phyloP scores from a whole-genome alignment of 495 filamentous ascomycete species.

The Penicillium steckii region DNA sequence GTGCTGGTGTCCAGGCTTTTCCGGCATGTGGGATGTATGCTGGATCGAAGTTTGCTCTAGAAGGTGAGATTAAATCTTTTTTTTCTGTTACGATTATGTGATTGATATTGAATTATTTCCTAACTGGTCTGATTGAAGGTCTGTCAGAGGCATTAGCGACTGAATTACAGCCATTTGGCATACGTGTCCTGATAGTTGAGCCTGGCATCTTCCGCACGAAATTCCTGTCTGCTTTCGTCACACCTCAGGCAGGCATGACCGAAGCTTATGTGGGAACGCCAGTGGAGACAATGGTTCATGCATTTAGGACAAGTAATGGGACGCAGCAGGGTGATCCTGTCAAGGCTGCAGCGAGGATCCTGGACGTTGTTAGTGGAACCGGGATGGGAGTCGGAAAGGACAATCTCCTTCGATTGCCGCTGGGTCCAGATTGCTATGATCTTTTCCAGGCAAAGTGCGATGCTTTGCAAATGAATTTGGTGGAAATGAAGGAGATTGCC shows the following conservation, averaged over 20 bases:
- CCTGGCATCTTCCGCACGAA: slow-evolving; percentile 39
- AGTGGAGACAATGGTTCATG: slow-evolving; percentile 10
- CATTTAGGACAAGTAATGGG: slow-evolving; percentile 10
- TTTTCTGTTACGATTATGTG: background rate
- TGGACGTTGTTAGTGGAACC: slow-evolving; percentile 15
- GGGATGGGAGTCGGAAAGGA: slow-evolving; percentile 16
- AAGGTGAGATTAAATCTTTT: slow-evolving; percentile 33
- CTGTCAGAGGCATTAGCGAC: slow-evolving; percentile 30
- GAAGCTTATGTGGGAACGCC: slow-evolving; percentile 16
- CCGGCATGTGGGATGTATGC: slow-evolving; percentile 47
- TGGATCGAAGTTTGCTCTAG: slow-evolving; percentile 53
- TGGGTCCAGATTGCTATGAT: slow-evolving; percentile 18
- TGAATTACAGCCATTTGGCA: slow-evolving; percentile 28
- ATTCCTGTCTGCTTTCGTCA: slow-evolving; percentile 11
- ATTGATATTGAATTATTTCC: slow-evolving; percentile 2
- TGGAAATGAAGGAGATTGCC: slow-evolving; percentile 15
- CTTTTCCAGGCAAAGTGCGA: slow-evolving; percentile 15
- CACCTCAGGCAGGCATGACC: slow-evolving; percentile 15
- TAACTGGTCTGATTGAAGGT: slow-evolving; percentile 24
- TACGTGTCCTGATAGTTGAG: slow-evolving; percentile 35
- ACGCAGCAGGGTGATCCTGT: slow-evolving; percentile 12
- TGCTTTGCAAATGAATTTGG: slow-evolving; percentile 8
- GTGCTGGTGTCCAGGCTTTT: slow-evolving; percentile 37
- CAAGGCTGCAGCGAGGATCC: slow-evolving; percentile 14
- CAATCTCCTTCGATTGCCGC: slow-evolving; percentile 14